Evolutionary conservation across 306 rosid genomes (phyloP), one percentile per base, ranked within the genome.

Genomic region (Hylodesmum podocarpum): DNA sequence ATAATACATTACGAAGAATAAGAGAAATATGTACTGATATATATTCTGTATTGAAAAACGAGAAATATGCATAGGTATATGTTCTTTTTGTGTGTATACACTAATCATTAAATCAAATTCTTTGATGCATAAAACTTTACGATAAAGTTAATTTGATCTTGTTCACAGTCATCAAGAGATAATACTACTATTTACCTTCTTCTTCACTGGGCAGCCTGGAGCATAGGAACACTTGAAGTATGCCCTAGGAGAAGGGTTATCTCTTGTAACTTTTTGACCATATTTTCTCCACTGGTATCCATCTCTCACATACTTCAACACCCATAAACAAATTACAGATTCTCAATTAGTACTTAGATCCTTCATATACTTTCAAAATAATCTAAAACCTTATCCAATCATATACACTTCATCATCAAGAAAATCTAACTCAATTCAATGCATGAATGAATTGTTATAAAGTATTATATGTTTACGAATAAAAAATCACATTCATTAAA

Each of bases 241-340:
- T 71, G 98, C 98, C 84, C 97, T 90, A 18, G 98, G 98, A 78
- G 93, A 95, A 0, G 98, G 98, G 81, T 95, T 95, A 59, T 92
- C 96, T 82, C 92, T 88, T 19, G 98, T 95, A 2, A 92, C 97
- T 84, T 95, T 95, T 71, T 95, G 97, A 18, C 98, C 98, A 37
- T 95, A 95, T 73, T 95, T 95, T 49, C 99, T 89, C 99, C 98
- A 95, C 7, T 95, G 97, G 79, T 90, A 90, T 79, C 97, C 97
- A 81, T 95, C 98, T 54, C 86, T 89, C 87, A 95, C 96, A 61
- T 78, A 73, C 97, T 93, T 70, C 74, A 58, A 66, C 28, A 40
- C 2, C 63, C 73, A 24, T 24, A 40, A 75, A 40, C 6, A 53
- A 3, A 51, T 15, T 13, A 41, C 31, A 6, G 0, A 80, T 0